Conservation (phyloP, 495 filamentous ascomycete species). For the Penicillium manginii region DNA sequence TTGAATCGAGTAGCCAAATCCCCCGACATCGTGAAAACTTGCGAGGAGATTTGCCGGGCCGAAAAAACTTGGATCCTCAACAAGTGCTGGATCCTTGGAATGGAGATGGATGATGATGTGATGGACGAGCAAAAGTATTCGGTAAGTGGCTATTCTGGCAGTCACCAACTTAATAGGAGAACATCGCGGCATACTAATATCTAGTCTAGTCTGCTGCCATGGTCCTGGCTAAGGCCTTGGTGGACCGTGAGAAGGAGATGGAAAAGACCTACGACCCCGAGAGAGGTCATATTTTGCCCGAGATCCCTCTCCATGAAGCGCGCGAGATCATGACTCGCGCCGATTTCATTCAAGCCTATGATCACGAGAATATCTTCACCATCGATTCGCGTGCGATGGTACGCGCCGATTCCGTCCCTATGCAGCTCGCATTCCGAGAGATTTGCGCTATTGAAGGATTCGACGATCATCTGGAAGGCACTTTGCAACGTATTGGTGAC, state of each 20-base stretch:
- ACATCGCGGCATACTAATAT: slow-evolving; percentile 8
- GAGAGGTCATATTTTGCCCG: slow-evolving; percentile 76
- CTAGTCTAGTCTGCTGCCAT: slow-evolving; percentile 76
- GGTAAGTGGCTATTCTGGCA: slow-evolving; percentile 47
- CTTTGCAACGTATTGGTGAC: slow-evolving; percentile 78
- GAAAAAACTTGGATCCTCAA: slow-evolving; percentile 96
- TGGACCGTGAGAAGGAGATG: slow-evolving; percentile 75
- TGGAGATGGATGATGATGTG: slow-evolving; percentile 96
- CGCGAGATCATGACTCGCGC: slow-evolving; percentile 92
- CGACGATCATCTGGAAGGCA: slow-evolving; percentile 78
- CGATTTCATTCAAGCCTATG: slow-evolving; percentile 91
- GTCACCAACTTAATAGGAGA: neutral
- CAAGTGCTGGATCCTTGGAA: slow-evolving; percentile 90
- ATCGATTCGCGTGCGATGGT: slow-evolving; percentile 89
- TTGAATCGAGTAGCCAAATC: slow-evolving; percentile 85
- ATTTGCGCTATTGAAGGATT: slow-evolving; percentile 77
- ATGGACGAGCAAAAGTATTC: slow-evolving; percentile 99
- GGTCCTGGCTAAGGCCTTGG: slow-evolving; percentile 88
- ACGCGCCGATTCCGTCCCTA: slow-evolving; percentile 91
- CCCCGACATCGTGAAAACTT: slow-evolving; percentile 73
- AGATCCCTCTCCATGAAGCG: slow-evolving; percentile 80
- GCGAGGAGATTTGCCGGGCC: slow-evolving; percentile 72
- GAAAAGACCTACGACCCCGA: slow-evolving; percentile 63
- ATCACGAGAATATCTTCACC: slow-evolving; percentile 93
- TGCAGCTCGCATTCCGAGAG: slow-evolving; percentile 88